Base-by-base conservation (phyloP, 352 stramenopile species). In the Saprolegnia parasitica region DNA sequence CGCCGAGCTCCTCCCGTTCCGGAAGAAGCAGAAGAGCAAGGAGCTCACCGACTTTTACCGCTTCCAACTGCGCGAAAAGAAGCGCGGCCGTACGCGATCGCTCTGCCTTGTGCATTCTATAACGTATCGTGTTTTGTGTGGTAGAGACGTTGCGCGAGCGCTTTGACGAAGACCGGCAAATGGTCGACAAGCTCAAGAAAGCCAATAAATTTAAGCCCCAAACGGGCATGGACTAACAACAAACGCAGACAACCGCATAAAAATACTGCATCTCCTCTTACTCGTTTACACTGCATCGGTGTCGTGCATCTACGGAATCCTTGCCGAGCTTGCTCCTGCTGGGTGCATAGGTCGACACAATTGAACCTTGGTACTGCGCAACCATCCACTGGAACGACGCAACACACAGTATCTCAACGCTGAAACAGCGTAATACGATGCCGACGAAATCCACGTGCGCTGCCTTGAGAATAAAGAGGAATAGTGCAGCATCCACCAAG, bases 11-110 rank as follows among this genome's bases (percentile, higher is more conserved):
- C 66, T 70, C 1, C 76, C 76, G 37, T 83, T 81, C 1, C 76
- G 78, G 8, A 95, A 93, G 83, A 95, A 91, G 68, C 81, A 90
- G 56, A 95, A 95, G 74, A 74, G 74, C 58, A 95, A 95, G 71
- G 83, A 93, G 64, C 68, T 91, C 24, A 67, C 82, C 26, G 84
- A 93, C 71, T 95, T 95, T 58, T 95, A 95, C 71, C 81, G 84
- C 32, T 95, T 95, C 76, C 86, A 95, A 72, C 86, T 88, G 62
- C 81, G 86, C 60, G 86, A 95, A 75, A 90, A 89, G 73, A 92
- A 92, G 71, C 83, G 86, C 76, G 83, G 84, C 54, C 86, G 86
- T 93, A 78, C 72, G 83, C 90, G 1, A 49, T 35, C 18, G 15
- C 8, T 58, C 52, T 16, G 39, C 39, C 39, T 20, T 35, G 29